These are phyloP conservation scores for Apophysomyces elegans DNA, from an alignment of 371 early-diverging fungal species.

Conservation along the genomic window DNA sequence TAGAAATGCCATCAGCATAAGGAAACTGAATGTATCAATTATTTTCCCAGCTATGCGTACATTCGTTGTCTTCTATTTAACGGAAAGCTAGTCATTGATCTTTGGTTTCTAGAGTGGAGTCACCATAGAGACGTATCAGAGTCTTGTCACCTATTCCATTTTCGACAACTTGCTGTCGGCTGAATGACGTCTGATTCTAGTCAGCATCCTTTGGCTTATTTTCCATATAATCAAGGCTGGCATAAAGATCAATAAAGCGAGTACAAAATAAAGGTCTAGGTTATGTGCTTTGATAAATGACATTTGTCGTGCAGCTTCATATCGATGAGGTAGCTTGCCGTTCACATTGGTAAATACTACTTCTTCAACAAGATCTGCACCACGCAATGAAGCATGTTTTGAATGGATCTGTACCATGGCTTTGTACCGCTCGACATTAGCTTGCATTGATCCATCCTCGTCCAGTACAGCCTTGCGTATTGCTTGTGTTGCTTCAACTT, in stretches of 20 bases:
- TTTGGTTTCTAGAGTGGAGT: too few species aligned
- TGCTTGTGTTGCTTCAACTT: neutral
- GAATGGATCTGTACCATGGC: slow-evolving; percentile 28
- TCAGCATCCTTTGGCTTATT: too few species aligned
- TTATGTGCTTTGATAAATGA: slow-evolving; percentile 33
- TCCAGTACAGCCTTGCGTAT: slow-evolving; percentile 8
- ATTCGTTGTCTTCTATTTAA: too few species aligned
- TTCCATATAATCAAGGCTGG: neutral
- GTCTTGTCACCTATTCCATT: too few species aligned
- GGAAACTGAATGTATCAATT: too few species aligned
- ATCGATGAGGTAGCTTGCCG: slow-evolving; percentile 26
- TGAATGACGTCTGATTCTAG: too few species aligned
- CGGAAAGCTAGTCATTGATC: too few species aligned
- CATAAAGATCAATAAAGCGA: neutral
- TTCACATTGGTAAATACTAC: slow-evolving; percentile 19
- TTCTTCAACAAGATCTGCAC: slow-evolving; percentile 41
- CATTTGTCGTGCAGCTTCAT: slow-evolving; percentile 25
- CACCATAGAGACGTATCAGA: too few species aligned
- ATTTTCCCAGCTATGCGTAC: too few species aligned
- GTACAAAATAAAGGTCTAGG: slow-evolving; percentile 23
- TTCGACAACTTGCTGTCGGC: too few species aligned
- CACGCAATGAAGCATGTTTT: slow-evolving; percentile 12
- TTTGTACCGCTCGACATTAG: slow-evolving; percentile 18
- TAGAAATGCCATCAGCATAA: too few species aligned
- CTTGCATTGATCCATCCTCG: slow-evolving; percentile 9